Evolutionary conservation across 352 stramenopile genomes (phyloP).

Genomic region (Blastocystis sp.): DNA sequence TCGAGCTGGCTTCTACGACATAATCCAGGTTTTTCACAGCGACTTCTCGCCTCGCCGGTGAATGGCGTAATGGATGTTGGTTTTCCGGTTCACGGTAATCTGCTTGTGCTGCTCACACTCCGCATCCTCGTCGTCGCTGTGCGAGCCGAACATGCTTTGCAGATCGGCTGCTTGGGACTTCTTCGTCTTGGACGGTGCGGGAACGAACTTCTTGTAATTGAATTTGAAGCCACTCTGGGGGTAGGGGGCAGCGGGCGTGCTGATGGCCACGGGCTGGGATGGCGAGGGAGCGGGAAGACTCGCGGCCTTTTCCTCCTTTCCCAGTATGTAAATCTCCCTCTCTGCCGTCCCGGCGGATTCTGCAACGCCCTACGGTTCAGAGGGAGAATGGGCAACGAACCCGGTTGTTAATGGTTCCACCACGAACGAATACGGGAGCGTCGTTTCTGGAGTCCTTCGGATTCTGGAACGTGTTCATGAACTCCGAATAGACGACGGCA

Average conservation of each 20-base stretch:
- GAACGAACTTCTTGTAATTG: conserved; percentile 24
- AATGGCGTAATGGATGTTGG: conserved; percentile 61
- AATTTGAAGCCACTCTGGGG: neutral
- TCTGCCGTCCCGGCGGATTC: neutral
- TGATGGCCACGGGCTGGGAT: neutral
- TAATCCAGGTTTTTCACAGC: neutral
- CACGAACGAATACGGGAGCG: conserved; percentile 49
- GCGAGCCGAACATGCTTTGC: conserved; percentile 44
- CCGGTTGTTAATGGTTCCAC: conserved; percentile 39
- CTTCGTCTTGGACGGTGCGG: conserved; percentile 8
- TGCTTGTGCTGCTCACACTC: neutral
- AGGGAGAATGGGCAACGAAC: neutral
- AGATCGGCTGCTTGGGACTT: neutral
- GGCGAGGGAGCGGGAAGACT: neutral
- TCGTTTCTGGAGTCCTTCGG: neutral
- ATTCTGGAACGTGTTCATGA: conserved; percentile 37
- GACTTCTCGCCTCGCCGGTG: conserved; percentile 46
- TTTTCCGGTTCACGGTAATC: conserved; percentile 65
- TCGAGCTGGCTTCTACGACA: conserved; percentile 34
- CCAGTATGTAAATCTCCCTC: conserved; percentile 27
- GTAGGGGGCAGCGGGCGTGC: neutral
- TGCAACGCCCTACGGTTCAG: conserved; percentile 17
- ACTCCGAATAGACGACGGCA: conserved; percentile 59
- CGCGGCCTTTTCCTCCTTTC: neutral
- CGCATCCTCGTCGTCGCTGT: conserved; percentile 56